Conservation (phyloP, 148 eudicot species). For the Rhododendron kiyosumense region DNA sequence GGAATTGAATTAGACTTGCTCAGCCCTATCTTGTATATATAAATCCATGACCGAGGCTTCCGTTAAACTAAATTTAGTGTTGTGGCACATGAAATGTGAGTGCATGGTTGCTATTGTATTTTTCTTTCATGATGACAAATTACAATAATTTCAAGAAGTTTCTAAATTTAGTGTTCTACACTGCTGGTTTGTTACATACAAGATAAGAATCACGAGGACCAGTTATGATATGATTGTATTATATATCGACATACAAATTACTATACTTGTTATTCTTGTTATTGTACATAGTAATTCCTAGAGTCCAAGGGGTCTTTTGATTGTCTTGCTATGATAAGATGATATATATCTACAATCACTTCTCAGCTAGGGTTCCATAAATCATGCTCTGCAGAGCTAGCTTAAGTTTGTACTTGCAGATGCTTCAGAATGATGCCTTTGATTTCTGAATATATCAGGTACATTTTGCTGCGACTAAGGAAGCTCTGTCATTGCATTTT, state of each 20-base stretch:
- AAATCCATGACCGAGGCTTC: background rate
- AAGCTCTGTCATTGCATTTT: slow-evolving; percentile 29
- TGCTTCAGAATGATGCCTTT: slow-evolving; percentile 3
- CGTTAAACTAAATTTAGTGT: background rate
- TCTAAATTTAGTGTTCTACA: too few relatives aligned
- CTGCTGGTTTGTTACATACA: background rate
- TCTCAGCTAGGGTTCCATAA: background rate
- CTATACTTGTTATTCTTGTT: background rate
- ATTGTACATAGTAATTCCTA: background rate
- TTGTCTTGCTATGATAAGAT: background rate
- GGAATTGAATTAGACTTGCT: background rate
- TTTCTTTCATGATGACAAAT: background rate
- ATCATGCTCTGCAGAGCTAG: background rate
- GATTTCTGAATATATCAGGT: slow-evolving; percentile 24
- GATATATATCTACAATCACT: background rate
- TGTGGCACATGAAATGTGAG: background rate
- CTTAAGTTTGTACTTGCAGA: slow-evolving; percentile 3
- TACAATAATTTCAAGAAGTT: background rate
- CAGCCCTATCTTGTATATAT: background rate
- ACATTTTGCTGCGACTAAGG: slow-evolving; percentile 35
- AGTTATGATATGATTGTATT: background rate
- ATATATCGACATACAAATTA: background rate
- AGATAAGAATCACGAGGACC: background rate
- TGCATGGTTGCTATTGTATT: background rate
- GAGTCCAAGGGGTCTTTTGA: slow-evolving; percentile 1